Percentiles rank a stretch among this genome's conserved stretches.
Evolutionary conservation across 106 monocot genomes (phyloP).

Genomic region (Dendrobium catenatum): DNA sequence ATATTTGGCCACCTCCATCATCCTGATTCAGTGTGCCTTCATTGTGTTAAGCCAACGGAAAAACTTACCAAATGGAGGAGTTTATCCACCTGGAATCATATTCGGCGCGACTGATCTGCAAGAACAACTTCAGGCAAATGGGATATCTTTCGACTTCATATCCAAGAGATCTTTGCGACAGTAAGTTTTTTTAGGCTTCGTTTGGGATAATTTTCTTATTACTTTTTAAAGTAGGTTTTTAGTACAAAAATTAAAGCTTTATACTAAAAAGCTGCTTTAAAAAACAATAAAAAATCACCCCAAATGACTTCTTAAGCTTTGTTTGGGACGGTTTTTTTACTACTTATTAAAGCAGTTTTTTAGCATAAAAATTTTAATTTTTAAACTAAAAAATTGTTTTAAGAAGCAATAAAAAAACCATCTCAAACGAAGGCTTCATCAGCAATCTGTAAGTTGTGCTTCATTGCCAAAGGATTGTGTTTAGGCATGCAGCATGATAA

Average conservation of each 20-base stretch:
- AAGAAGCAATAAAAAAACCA: no score
- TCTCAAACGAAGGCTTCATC: no score
- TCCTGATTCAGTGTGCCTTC: slow-evolving; percentile 79
- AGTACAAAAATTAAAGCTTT: no score
- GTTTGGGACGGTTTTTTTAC: no score
- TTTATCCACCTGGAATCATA: slow-evolving; percentile 68
- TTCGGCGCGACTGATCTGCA: slow-evolving; percentile 78
- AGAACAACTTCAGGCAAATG: slow-evolving; percentile 68
- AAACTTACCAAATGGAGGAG: slow-evolving; percentile 71
- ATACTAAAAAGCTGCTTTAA: no score
- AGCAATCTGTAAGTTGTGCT: neutral
- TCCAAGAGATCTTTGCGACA: slow-evolving; percentile 30
- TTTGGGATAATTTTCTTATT: no score
- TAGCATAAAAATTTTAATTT: no score
- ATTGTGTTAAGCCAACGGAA: slow-evolving; percentile 48
- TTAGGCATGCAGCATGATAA: neutral
- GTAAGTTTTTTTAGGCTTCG: neutral
- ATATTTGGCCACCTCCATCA: slow-evolving; percentile 74
- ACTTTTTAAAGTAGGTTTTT: no score
- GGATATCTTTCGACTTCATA: slow-evolving; percentile 78
- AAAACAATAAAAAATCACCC: no score
- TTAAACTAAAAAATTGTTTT: no score
- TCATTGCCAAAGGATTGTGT: neutral
- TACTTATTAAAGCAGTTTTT: no score
- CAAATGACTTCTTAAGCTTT: no score